Evolutionary conservation across 352 stramenopile genomes (phyloP).

Genomic region (Pythium phragmiticola): DNA sequence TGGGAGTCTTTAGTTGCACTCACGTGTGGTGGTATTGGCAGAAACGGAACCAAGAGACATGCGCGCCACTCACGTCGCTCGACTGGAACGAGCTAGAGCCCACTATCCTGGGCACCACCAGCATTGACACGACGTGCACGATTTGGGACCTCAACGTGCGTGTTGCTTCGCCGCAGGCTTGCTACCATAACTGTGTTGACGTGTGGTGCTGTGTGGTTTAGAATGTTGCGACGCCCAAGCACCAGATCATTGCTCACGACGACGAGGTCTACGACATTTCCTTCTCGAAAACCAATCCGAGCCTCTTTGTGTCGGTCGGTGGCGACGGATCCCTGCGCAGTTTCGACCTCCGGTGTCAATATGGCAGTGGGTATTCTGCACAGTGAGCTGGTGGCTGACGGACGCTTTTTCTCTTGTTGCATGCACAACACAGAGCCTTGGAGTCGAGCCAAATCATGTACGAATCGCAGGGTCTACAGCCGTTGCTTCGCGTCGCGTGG

Average conservation of each 20-base stretch:
- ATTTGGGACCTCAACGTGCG: slow-evolving; percentile 98
- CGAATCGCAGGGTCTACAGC: slow-evolving; percentile 84
- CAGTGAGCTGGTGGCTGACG: background rate
- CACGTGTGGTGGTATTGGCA: slow-evolving; percentile 9
- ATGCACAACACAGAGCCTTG: slow-evolving; percentile 40
- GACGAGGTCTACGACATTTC: slow-evolving; percentile 98
- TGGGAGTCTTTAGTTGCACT: background rate
- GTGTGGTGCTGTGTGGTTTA: slow-evolving; percentile 18
- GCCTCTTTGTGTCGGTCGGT: slow-evolving; percentile 96
- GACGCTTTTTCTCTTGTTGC: background rate
- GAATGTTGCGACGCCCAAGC: slow-evolving; percentile 65
- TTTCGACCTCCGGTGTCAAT: slow-evolving; percentile 93
- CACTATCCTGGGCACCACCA: slow-evolving; percentile 94
- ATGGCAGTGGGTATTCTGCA: background rate
- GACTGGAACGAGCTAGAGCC: slow-evolving; percentile 98
- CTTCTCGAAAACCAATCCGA: slow-evolving; percentile 88
- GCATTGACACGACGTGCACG: slow-evolving; percentile 98
- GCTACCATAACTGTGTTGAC: too few species aligned
- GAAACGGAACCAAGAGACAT: slow-evolving; percentile 90
- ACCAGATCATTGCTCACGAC: slow-evolving; percentile 98
- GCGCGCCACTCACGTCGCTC: slow-evolving; percentile 96
- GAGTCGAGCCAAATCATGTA: slow-evolving; percentile 97
- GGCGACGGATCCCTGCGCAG: slow-evolving; percentile 95
- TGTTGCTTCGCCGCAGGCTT: background rate
- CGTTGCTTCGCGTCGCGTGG: slow-evolving; percentile 95